Percentiles rank a stretch among this genome's conserved stretches.
Evolutionary conservation across 2,329 filamentous ascomycete genomes (phyloP).

Genomic region (Sclerotinia nivalis): DNA sequence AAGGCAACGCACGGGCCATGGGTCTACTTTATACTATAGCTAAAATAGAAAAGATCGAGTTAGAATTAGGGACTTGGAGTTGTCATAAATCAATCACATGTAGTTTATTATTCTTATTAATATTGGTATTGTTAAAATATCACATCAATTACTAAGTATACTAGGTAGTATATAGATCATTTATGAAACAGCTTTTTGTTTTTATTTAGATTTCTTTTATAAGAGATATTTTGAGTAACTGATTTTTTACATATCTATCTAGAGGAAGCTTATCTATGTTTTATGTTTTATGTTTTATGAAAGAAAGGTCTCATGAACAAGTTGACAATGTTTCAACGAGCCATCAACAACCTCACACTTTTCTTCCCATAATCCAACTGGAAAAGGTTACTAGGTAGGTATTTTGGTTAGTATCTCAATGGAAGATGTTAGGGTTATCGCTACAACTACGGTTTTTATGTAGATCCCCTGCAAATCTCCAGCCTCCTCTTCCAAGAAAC

Average conservation of each 20-base stretch:
- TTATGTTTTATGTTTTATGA: neutral
- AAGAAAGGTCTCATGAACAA: neutral
- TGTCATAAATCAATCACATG: no score
- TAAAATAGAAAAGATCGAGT: conserved; percentile 2
- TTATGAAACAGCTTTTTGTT: no score
- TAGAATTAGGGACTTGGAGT: neutral
- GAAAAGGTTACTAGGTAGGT: neutral
- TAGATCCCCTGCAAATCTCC: conserved; percentile 17
- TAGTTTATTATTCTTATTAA: no score
- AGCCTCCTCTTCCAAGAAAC: conserved; percentile 8
- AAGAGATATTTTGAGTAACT: neutral
- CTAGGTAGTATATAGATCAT: neutral
- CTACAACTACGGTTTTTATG: neutral
- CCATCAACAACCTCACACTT: neutral
- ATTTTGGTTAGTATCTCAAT: neutral
- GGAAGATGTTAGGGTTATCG: neutral
- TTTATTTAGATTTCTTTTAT: neutral
- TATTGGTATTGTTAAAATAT: no score
- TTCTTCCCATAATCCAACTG: neutral
- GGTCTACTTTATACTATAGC: neutral
- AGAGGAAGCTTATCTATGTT: no score
- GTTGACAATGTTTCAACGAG: neutral
- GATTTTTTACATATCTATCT: no score
- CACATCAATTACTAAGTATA: neutral
- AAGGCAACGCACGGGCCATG: conserved; percentile 4